phyloP scores from a whole-genome alignment of 2,329 filamentous ascomycete genomes.

The Pseudogymnoascus verrucosus region DNA sequence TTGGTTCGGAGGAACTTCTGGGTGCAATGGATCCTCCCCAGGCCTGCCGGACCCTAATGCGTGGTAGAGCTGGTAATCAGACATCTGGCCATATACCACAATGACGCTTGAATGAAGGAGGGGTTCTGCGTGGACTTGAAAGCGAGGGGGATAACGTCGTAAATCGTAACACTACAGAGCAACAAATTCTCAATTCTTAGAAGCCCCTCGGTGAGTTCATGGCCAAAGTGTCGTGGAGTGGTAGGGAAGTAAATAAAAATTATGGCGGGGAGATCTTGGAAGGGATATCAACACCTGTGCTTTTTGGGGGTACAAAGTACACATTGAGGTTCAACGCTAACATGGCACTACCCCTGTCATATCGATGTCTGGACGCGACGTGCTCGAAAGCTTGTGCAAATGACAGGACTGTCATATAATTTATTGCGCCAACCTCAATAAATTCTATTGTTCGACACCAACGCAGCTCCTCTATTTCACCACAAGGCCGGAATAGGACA shows the following conservation, averaged over 20 bases:
- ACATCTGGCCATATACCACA: conserved; percentile 34
- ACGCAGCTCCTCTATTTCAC: background rate
- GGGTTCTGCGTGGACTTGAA: background rate
- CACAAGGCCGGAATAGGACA: background rate
- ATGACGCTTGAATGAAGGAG: background rate
- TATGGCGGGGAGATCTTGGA: conserved; percentile 8
- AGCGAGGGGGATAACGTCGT: background rate
- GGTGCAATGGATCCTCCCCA: conserved; percentile 47
- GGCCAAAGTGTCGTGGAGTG: background rate
- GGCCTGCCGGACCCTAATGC: conserved; percentile 48
- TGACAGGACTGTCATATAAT: conserved; percentile 4
- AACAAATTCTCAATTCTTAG: background rate
- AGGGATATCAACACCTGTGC: conserved; percentile 6
- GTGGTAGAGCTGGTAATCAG: conserved; percentile 49
- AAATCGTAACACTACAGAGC: conserved; percentile 4
- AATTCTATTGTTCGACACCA: background rate
- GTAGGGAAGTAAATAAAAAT: background rate
- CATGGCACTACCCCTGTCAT: background rate
- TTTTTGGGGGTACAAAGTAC: conserved; percentile 7
- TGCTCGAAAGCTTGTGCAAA: conserved; percentile 3
- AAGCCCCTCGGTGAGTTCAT: conserved; percentile 1
- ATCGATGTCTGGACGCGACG: background rate
- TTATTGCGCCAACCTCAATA: conserved; percentile 5
- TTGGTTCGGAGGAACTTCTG: conserved; percentile 41
- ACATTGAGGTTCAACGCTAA: conserved; percentile 6